Conservation (phyloP, 169 alveolate genomes). For the Cryptosporidium andersoni region DNA sequence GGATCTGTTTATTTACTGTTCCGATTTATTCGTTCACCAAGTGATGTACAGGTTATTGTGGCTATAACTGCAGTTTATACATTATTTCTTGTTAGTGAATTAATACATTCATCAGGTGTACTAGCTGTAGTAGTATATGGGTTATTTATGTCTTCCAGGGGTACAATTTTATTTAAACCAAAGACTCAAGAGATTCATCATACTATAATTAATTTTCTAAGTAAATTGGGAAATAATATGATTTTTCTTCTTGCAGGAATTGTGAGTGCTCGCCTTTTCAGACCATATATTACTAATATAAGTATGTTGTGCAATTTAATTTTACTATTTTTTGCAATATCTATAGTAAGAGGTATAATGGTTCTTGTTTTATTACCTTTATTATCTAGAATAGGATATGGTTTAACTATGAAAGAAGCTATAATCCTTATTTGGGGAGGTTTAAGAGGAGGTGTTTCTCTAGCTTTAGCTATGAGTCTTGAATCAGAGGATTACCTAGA, state of each 20-base stretch:
- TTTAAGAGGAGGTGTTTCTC: slow-evolving; percentile 76
- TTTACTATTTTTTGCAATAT: slow-evolving; percentile 70
- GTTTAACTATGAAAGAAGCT: slow-evolving; percentile 59
- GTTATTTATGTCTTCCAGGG: slow-evolving; percentile 73
- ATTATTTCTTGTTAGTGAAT: slow-evolving; percentile 42
- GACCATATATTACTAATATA: slow-evolving; percentile 47
- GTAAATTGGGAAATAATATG: slow-evolving; percentile 72
- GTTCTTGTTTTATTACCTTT: slow-evolving; percentile 69
- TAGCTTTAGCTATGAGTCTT: slow-evolving; percentile 74
- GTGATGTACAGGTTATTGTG: slow-evolving; percentile 47
- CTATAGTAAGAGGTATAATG: slow-evolving; percentile 72
- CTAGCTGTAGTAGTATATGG: slow-evolving; percentile 76
- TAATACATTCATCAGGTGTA: slow-evolving; percentile 72
- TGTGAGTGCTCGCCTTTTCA: slow-evolving; percentile 70
- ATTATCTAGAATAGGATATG: slow-evolving; percentile 73
- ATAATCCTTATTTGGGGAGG: slow-evolving; percentile 75
- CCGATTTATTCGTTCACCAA: slow-evolving; percentile 14
- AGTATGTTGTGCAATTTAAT: slow-evolving; percentile 62
- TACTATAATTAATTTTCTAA: slow-evolving; percentile 69
- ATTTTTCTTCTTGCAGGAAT: slow-evolving; percentile 75
- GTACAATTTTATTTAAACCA: slow-evolving; percentile 56
- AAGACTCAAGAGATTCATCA: slow-evolving; percentile 64
- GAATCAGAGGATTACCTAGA: slow-evolving; percentile 65
- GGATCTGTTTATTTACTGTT: slow-evolving; percentile 20
- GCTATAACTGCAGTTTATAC: slow-evolving; percentile 49